These are phyloP conservation scores for Micromonas pusilla DNA, from an alignment of 139 green algal species.

Conservation along the genomic window DNA sequence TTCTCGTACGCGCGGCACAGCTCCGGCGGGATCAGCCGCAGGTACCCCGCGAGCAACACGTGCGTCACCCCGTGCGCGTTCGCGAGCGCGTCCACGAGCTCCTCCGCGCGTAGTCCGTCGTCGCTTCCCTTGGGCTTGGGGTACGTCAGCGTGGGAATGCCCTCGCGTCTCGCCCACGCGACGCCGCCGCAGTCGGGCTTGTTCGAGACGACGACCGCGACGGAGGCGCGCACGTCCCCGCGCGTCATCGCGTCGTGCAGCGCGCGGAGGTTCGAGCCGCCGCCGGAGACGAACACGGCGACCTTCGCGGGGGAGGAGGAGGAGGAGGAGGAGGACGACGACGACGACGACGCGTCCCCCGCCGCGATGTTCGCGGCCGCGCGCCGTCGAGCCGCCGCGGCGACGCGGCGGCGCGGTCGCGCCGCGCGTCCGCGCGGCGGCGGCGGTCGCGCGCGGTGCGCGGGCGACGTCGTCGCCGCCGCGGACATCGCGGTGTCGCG, in stretches of 20 bases:
- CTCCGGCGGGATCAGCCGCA: slow-evolving; percentile 40
- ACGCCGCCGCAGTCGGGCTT: slow-evolving; percentile 60
- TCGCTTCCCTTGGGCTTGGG: slow-evolving; percentile 41
- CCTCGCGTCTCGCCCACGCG: slow-evolving; percentile 58
- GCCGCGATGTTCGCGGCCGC: too few relatives aligned
- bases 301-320: slow-evolving; percentile 2
- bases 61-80: slow-evolving; percentile 50
- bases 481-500: too few relatives aligned
- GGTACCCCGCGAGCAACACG: slow-evolving; percentile 87
- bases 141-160: slow-evolving; percentile 69
- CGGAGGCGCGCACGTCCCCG: slow-evolving; percentile 28
- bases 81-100: slow-evolving; percentile 51
- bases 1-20: slow-evolving; percentile 25
- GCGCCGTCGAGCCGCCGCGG: too few relatives aligned
- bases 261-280: slow-evolving; percentile 41
- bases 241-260: slow-evolving; percentile 33
- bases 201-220: slow-evolving; percentile 41
- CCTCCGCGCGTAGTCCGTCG: slow-evolving; percentile 27
- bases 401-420: too few relatives aligned
- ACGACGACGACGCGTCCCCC: too few relatives aligned
- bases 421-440: too few relatives aligned
- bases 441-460: too few relatives aligned
- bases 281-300: slow-evolving; percentile 47
- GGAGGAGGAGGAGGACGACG: too few relatives aligned
- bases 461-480: too few relatives aligned